Conservation (phyloP, 1,284 basidiomycete genomes). For the Trichosporon inkin region DNA sequence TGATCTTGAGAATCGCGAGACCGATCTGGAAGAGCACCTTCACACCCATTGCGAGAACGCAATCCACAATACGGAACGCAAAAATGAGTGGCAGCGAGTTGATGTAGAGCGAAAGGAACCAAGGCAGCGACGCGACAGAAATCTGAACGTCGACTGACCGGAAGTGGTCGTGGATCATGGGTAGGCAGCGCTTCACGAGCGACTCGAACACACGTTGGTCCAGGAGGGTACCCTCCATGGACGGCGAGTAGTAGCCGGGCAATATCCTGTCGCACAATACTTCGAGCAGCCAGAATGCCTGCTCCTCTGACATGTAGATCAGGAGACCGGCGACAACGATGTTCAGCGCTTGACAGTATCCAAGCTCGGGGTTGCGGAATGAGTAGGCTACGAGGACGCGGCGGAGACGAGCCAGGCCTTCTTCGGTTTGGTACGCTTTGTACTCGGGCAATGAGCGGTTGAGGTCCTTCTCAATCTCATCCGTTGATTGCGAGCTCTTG, state of each 20-base stretch:
- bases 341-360: conserved; percentile 77
- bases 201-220: conserved; percentile 98
- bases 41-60: conserved; percentile 98
- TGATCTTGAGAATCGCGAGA: conserved; percentile 91
- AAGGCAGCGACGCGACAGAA: conserved; percentile 92
- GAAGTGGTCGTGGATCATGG: conserved; percentile 93
- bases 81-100: conserved; percentile 99
- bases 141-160: conserved; percentile 88
- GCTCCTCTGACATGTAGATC: conserved; percentile 98
- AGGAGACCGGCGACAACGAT: conserved; percentile 57
- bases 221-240: conserved; percentile 96
- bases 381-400: conserved; percentile 95
- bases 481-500: conserved; percentile 79
- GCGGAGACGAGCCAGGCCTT: conserved; percentile 77
- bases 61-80: conserved; percentile 97
- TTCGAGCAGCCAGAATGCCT: conserved; percentile 95
- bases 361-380: conserved; percentile 91
- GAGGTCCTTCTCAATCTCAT: conserved; percentile 98
- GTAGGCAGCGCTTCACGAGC: conserved; percentile 82
- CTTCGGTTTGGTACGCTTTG: conserved; percentile 83
- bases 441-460: conserved; percentile 93
- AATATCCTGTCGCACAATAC: conserved; percentile 90
- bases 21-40: conserved; percentile 88
- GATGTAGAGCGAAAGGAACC: conserved; percentile 95
- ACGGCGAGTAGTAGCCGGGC: conserved; percentile 97